Evolutionary conservation across 768 basidiomycete species (phyloP).

Genomic region (Podaxis carcinomalis): DNA sequence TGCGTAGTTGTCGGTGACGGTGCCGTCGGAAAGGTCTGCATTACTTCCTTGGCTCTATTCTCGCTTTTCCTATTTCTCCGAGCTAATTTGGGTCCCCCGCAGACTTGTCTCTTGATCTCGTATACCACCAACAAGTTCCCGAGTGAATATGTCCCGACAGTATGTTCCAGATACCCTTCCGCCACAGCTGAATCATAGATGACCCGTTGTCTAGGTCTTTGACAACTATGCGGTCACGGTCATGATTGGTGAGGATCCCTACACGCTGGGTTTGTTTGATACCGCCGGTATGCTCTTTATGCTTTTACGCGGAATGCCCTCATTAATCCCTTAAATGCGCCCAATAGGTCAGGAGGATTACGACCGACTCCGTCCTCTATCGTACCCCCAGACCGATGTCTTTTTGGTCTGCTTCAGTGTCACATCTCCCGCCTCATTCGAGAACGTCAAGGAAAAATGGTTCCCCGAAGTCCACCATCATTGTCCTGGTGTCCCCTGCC

Average conservation of each 20-base stretch:
- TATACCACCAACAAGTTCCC: slow-evolving; percentile 99
- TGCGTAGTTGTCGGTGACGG: slow-evolving; percentile 97
- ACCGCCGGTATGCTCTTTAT: slow-evolving; percentile 75
- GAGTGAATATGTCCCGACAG: slow-evolving; percentile 98
- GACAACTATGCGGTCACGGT: slow-evolving; percentile 99
- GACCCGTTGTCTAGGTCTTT: slow-evolving; percentile 59
- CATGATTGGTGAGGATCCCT: slow-evolving; percentile 99
- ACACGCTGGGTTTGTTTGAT: slow-evolving; percentile 97
- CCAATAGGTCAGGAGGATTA: slow-evolving; percentile 95
- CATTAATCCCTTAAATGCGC: slow-evolving; percentile 9
- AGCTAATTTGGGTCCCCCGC: slow-evolving; percentile 9
- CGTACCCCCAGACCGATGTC: slow-evolving; percentile 99
- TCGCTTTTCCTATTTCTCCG: slow-evolving; percentile 1
- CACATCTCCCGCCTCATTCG: slow-evolving; percentile 96
- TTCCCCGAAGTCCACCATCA: slow-evolving; percentile 99
- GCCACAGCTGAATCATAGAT: slow-evolving; percentile 17
- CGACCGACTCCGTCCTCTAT: slow-evolving; percentile 96
- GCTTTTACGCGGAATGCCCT: slow-evolving; percentile 4
- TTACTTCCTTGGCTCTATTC: slow-evolving; percentile 11
- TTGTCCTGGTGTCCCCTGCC: slow-evolving; percentile 98
- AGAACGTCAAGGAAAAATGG: slow-evolving; percentile 99
- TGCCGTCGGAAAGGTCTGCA: slow-evolving; percentile 93
- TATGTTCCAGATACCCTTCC: slow-evolving; percentile 40
- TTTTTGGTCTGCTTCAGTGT: slow-evolving; percentile 99
- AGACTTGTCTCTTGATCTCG: slow-evolving; percentile 96